Conservation (phyloP, 2,329 filamentous ascomycete species). For the Exserohilum turcica region DNA sequence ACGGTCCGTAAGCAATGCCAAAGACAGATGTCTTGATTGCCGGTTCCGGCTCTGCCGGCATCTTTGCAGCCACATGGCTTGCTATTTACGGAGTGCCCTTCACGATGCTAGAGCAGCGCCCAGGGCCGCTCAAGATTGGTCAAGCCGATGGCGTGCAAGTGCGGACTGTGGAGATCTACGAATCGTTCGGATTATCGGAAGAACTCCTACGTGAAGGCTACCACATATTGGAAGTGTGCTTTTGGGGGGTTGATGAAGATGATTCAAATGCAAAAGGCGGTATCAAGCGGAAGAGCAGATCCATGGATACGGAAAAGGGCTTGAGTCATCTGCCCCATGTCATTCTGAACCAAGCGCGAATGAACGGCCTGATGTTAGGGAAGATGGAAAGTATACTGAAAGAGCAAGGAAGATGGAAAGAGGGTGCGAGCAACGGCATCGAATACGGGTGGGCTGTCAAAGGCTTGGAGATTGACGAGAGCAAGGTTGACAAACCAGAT, state of each 20-base stretch:
- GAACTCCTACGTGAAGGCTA: constrained; percentile 67
- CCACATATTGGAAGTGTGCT: constrained; percentile 67
- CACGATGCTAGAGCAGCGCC: constrained; percentile 62
- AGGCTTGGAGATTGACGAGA: constrained; percentile 57
- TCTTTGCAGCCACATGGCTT: constrained; percentile 66
- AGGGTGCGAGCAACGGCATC: constrained; percentile 48
- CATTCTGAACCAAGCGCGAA: constrained; percentile 72
- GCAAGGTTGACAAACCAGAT: constrained; percentile 36
- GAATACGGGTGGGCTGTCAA: constrained; percentile 62
- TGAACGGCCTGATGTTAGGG: constrained; percentile 65
- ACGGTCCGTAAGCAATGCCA: constrained; percentile 16
- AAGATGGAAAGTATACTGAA: constrained; percentile 52
- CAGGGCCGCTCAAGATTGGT: constrained; percentile 61
- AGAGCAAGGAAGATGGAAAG: constrained; percentile 33
- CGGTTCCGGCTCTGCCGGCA: constrained; percentile 66
- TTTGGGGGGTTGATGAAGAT: constrained; percentile 48
- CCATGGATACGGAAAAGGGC: constrained; percentile 63
- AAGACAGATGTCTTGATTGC: constrained; percentile 63
- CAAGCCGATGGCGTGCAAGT: constrained; percentile 70
- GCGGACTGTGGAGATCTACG: constrained; percentile 73
- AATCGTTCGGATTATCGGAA: constrained; percentile 70
- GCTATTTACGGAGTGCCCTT: constrained; percentile 61
- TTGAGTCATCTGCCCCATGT: constrained; percentile 69
- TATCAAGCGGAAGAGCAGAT: constrained; percentile 52
- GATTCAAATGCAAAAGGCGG: constrained; percentile 34